A percentile compares a stretch with the other conserved stretches of the same genome.
Evolutionary conservation across 352 stramenopile genomes (phyloP).

Genomic region (Phytophthora tubulina): DNA sequence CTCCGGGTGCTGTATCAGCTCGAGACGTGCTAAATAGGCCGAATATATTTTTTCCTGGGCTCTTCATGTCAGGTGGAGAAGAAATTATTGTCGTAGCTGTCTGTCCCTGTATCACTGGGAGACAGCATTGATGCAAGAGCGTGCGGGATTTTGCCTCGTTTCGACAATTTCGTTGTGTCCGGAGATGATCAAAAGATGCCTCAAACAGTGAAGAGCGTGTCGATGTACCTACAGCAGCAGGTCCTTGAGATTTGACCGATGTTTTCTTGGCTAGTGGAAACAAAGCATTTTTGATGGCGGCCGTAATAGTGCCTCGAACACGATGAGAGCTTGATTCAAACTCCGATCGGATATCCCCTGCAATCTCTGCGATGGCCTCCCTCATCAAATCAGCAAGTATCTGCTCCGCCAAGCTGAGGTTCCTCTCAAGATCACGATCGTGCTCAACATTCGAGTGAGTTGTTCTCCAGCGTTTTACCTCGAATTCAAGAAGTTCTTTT

Average conservation of each 20-base stretch:
- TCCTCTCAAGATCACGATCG: constrained; percentile 25
- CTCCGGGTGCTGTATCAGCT: not conserved
- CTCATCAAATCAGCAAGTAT: constrained; percentile 36
- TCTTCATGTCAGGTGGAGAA: constrained; percentile 7
- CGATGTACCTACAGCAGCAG: not conserved
- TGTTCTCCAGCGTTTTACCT: constrained; percentile 39
- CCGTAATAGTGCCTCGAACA: constrained; percentile 31
- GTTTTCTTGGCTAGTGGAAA: constrained; percentile 30
- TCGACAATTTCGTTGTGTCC: constrained; percentile 14
- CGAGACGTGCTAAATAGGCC: constrained; percentile 21
- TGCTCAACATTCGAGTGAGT: constrained; percentile 35
- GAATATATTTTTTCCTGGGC: constrained; percentile 35
- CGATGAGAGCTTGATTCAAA: constrained; percentile 35
- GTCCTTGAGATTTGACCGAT: constrained; percentile 1
- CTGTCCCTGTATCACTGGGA: constrained; percentile 10
- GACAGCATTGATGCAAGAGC: constrained; percentile 20
- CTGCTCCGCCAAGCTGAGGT: not conserved
- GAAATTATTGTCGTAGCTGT: not conserved
- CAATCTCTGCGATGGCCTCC: constrained; percentile 47
- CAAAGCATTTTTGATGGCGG: constrained; percentile 32
- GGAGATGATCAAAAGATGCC: constrained; percentile 32
- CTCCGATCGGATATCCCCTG: constrained; percentile 49
- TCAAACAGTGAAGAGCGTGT: constrained; percentile 38
- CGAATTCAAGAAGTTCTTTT: constrained; percentile 38
- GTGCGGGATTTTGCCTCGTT: constrained; percentile 12